Percentiles rank a stretch among this genome's conserved stretches.
Conservation (phyloP, 73 alveolate genomes). For the Durusdinium trenchii region DNA sequence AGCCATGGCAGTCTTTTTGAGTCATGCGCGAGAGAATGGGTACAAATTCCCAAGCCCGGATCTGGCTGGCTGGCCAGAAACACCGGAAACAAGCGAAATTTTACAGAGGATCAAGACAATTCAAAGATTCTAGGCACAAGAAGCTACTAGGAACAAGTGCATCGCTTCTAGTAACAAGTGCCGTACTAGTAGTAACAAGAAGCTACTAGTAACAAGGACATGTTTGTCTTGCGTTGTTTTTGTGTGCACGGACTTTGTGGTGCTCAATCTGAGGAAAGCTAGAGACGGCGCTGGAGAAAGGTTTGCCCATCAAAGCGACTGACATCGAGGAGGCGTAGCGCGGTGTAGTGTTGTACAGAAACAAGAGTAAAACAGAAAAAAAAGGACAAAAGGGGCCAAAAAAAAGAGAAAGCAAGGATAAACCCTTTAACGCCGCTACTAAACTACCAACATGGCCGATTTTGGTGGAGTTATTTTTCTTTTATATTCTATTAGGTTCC, state of each 20-base stretch:
- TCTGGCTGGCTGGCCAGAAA: slow-evolving; percentile 44
- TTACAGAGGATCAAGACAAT: slow-evolving; percentile 58
- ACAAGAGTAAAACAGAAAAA: too few relatives aligned
- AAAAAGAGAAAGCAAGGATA: too few relatives aligned
- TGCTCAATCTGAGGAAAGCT: slow-evolving; percentile 3
- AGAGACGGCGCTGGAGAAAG: slow-evolving; percentile 47
- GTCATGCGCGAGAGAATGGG: neutral
- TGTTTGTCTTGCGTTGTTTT: neutral
- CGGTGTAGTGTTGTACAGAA: too few relatives aligned
- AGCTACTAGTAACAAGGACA: neutral
- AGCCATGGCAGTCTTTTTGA: slow-evolving; percentile 29
- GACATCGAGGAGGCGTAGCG: neutral
- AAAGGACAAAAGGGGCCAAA: too few relatives aligned
- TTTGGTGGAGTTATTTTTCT: neutral
- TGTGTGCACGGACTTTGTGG: neutral
- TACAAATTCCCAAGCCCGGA: slow-evolving; percentile 34
- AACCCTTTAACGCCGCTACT: too few relatives aligned
- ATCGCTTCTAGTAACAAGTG: neutral
- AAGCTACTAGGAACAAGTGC: neutral
- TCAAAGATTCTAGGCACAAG: slow-evolving; percentile 7
- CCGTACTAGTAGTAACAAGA: neutral
- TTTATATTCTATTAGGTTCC: neutral
- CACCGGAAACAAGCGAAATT: slow-evolving; percentile 50
- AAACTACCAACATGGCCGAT: neutral
- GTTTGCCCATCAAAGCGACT: neutral